These are phyloP conservation scores for Pharus latifolius DNA, from an alignment of 176 grass and related monocot species.

Conservation along the genomic window DNA sequence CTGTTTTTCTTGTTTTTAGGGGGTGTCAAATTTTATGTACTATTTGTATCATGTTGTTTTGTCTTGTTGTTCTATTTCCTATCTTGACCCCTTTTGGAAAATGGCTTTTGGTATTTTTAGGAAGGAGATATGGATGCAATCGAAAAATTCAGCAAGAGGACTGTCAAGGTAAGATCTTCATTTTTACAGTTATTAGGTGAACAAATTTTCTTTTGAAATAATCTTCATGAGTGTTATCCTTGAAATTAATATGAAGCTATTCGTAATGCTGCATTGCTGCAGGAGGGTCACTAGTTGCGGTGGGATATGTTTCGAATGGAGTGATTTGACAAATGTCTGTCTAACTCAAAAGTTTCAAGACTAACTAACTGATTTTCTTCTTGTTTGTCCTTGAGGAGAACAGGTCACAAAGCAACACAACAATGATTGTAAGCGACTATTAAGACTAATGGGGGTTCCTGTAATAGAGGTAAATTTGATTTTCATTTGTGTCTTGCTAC, in stretches of 20 bases:
- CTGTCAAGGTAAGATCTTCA: slow-evolving; percentile 65
- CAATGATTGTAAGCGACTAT: slow-evolving; percentile 85
- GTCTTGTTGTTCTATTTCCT: not conserved
- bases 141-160: slow-evolving; percentile 94
- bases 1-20: not conserved
- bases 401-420: slow-evolving; percentile 95
- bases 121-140: slow-evolving; percentile 69
- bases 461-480: slow-evolving; percentile 74
- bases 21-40: not conserved
- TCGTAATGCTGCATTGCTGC: not conserved
- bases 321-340: not conserved
- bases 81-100: not conserved
- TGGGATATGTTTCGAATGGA: too few relatives aligned
- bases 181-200: not conserved
- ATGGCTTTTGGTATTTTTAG: slow-evolving; percentile 29
- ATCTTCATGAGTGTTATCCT: not conserved
- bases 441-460: slow-evolving; percentile 94
- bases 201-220: not conserved
- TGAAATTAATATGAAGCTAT: not conserved
- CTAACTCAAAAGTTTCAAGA: not conserved
- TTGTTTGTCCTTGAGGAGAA: not conserved
- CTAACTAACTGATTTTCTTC: not conserved
- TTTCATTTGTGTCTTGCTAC: slow-evolving; percentile 9
- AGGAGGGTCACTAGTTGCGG: too few relatives aligned
- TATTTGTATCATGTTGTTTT: not conserved